Evolutionary conservation across 163 green algal genomes (phyloP), one percentile per base, ranked within the genome.

Genomic region (Chlorella variabilis): DNA sequence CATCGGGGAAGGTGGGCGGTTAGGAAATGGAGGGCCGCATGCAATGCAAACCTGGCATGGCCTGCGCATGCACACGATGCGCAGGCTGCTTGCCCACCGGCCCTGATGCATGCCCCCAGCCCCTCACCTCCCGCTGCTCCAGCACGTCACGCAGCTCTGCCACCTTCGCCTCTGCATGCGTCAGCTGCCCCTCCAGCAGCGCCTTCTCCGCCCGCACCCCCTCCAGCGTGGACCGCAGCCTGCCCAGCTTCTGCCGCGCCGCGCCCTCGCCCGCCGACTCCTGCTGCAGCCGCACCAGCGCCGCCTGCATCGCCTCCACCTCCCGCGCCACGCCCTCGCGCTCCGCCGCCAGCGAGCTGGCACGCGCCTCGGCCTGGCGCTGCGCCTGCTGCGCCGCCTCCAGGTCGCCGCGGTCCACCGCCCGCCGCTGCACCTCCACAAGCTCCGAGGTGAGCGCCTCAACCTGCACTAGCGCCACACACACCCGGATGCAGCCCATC

Each of bases 361-460:
- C 73, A 18, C 85, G 80, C 39, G 80, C 59, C 63, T 89, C 85
- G 31, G 84, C 75, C 58, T 80, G 36, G 2, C 15, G 34, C 9
- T 39, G 65, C 1, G 66, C 66, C 39, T 78, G 66, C 75, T 87
- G 66, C 38, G 71, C 65, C 6, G 58, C 75, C 42, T 81, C 73
- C 39, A 84, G 58, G 9, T 36, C 36, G 42, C 48, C 36, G 21
- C 49, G 41, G 39, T 80, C 62, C 18, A 69, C 80, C 2, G 80
- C 71, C 31, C 70, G 29, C 73, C 84, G 70, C 66, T 84, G 81
- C 51, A 82, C 41, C 23, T 76, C 63, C n/a, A 66, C 31, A 39
- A 90, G 75, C 75, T 90, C 84, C 1, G 21, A 59, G 6, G 80
- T 84, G 29, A 90, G 82, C 27, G 70, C 59, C 3, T 90, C 84